Evolutionary conservation across 768 basidiomycete genomes (phyloP).

Genomic region (Tricholoma sp.): DNA sequence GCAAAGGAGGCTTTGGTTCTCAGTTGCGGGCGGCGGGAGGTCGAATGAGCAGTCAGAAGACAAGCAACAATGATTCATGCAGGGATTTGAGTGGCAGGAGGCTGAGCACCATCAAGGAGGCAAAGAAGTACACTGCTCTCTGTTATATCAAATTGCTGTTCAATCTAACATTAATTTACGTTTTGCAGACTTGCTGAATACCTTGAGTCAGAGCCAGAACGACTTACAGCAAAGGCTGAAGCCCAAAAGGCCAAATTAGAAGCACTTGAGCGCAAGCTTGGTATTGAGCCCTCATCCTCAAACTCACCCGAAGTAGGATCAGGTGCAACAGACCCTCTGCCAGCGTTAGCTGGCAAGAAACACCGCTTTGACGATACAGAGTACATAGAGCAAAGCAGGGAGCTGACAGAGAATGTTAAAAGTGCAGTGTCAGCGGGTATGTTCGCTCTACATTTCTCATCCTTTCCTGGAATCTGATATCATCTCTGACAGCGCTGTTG

Average conservation of each 20-base stretch:
- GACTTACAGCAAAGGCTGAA: slow-evolving; percentile 72
- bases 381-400: slow-evolving; percentile 86
- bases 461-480: slow-evolving; percentile 1
- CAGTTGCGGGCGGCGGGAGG: slow-evolving; percentile 96
- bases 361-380: slow-evolving; percentile 89
- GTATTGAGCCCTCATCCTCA: slow-evolving; percentile 44
- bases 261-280: slow-evolving; percentile 77
- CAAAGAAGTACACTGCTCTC: slow-evolving; percentile 89
- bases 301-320: slow-evolving; percentile 18
- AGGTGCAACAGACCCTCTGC: slow-evolving; percentile 30
- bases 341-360: slow-evolving; percentile 66
- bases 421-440: slow-evolving; percentile 83
- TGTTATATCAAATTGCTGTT: neutral
- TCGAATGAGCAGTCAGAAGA: slow-evolving; percentile 95
- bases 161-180: neutral
- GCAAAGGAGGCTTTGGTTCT: slow-evolving; percentile 97
- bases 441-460: slow-evolving; percentile 10
- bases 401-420: slow-evolving; percentile 88
- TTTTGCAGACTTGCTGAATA: slow-evolving; percentile 69
- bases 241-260: slow-evolving; percentile 81
- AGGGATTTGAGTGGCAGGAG: slow-evolving; percentile 87
- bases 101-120: slow-evolving; percentile 93
- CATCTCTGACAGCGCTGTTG: slow-evolving; percentile 48
- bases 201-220: slow-evolving; percentile 77
- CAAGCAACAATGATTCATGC: slow-evolving; percentile 92